These are phyloP conservation scores for Saussurea involucrata DNA, from an alignment of 129 eudicot species.

Conservation along the genomic window DNA sequence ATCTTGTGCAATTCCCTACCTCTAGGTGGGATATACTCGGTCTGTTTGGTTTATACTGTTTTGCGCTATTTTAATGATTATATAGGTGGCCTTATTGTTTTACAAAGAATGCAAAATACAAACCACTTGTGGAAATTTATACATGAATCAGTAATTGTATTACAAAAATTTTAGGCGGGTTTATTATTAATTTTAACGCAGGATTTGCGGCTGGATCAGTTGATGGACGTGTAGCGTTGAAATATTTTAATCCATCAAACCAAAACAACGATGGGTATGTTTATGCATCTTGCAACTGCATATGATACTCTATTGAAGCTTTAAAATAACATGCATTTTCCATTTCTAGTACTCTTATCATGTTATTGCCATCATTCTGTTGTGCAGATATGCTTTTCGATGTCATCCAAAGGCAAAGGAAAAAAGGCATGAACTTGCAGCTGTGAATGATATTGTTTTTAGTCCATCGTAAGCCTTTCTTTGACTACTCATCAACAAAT, in stretches of 20 bases:
- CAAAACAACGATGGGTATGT: constrained; percentile 60
- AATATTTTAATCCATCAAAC: constrained; percentile 43
- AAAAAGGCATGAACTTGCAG: constrained; percentile 50
- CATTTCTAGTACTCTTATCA: constrained; percentile 7
- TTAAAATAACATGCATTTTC: constrained; percentile 4
- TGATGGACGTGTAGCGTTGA: constrained; percentile 81
- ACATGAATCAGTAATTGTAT: not conserved
- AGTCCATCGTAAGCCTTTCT: constrained; percentile 73
- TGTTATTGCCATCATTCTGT: not conserved
- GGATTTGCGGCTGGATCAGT: constrained; percentile 92
- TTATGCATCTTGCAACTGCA: constrained; percentile 19
- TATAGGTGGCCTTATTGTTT: not conserved
- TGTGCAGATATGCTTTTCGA: constrained; percentile 70
- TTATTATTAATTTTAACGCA: constrained; percentile 25
- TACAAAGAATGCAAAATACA: not conserved
- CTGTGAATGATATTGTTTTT: constrained; percentile 92
- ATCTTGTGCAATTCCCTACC: not conserved
- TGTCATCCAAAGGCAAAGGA: constrained; percentile 74
- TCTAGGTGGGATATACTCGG: not conserved
- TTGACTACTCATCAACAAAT: constrained; percentile 4
- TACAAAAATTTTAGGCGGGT: not conserved
- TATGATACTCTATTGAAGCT: not conserved
- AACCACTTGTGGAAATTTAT: constrained; percentile 7
- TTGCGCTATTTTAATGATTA: not conserved
- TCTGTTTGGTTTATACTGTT: not conserved